These are phyloP conservation scores for Oenanthe sinensis DNA, from an alignment of 129 eudicot species.

Conservation along the genomic window DNA sequence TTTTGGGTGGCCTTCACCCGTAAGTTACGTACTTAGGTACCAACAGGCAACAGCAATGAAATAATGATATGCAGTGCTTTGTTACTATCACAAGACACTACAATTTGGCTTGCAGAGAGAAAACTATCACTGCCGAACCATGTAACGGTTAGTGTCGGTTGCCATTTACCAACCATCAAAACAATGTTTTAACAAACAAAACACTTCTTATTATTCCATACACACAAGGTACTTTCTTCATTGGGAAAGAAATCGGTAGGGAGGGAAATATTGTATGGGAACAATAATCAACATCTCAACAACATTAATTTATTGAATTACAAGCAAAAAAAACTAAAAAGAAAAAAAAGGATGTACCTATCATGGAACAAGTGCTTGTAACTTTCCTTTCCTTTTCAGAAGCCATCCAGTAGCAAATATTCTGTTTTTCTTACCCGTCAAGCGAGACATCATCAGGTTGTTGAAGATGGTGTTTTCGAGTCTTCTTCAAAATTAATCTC, in stretches of 20 bases:
- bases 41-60: neutral
- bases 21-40: neutral
- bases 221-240: neutral
- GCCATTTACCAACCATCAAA: neutral
- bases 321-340: neutral
- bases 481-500: conserved; percentile 14
- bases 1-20: neutral
- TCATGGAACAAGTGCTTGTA: conserved; percentile 24
- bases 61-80: neutral
- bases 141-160: neutral
- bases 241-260: neutral
- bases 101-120: neutral
- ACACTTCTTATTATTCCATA: neutral
- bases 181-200: neutral
- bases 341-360: neutral
- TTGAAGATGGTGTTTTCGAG: conserved; percentile 9
- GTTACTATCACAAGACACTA: neutral
- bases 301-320: conserved; percentile 18
- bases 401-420: conserved; percentile 38
- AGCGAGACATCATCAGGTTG: conserved; percentile 52
- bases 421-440: conserved; percentile 64
- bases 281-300: conserved; percentile 42
- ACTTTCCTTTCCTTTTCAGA: conserved; percentile 60
- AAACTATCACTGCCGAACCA: neutral
- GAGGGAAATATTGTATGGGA: conserved; percentile 15